Evolutionary conservation across 2,329 filamentous ascomycete species (phyloP).

Genomic region (Bipolaris gigantea): DNA sequence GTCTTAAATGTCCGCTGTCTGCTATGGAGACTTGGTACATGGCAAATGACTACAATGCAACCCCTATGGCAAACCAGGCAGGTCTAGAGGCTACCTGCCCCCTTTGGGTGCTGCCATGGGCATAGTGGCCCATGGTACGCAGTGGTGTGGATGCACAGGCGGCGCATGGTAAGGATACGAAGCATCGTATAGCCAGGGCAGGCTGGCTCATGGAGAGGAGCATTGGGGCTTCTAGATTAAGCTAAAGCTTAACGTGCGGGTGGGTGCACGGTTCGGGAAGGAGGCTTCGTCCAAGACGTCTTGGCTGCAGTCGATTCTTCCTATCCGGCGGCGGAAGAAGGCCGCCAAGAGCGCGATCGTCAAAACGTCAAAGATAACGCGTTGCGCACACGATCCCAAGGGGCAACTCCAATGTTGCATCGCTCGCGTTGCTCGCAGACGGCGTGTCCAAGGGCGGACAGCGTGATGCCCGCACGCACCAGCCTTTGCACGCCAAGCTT

Average conservation of each 20-base stretch:
- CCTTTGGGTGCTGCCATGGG: constrained; percentile 25
- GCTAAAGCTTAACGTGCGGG: constrained; percentile 31
- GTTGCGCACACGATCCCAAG: background rate
- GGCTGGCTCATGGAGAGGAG: constrained; percentile 20
- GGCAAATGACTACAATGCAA: constrained; percentile 13
- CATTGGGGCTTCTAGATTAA: constrained; percentile 40
- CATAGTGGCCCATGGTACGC: constrained; percentile 13
- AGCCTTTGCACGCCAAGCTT: background rate
- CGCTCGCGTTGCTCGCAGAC: background rate
- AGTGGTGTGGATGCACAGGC: constrained; percentile 24
- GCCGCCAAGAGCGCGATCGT: constrained; percentile 21
- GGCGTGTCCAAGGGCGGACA: background rate
- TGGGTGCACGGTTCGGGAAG: constrained; percentile 35
- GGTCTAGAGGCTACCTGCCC: constrained; percentile 32
- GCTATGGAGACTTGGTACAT: constrained; percentile 16
- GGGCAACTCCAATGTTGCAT: background rate
- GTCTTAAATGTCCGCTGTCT: constrained; percentile 25
- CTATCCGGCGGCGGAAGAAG: constrained; percentile 2
- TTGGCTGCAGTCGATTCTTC: constrained; percentile 29
- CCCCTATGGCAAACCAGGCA: constrained; percentile 32
- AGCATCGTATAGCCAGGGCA: constrained; percentile 26
- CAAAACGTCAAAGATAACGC: constrained; percentile 17
- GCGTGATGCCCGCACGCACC: background rate
- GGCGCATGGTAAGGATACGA: constrained; percentile 17
- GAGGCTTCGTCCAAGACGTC: constrained; percentile 33